These are phyloP conservation scores for Tetrahymena malaccensis DNA, from an alignment of 73 alveolate species.

Conservation along the genomic window DNA sequence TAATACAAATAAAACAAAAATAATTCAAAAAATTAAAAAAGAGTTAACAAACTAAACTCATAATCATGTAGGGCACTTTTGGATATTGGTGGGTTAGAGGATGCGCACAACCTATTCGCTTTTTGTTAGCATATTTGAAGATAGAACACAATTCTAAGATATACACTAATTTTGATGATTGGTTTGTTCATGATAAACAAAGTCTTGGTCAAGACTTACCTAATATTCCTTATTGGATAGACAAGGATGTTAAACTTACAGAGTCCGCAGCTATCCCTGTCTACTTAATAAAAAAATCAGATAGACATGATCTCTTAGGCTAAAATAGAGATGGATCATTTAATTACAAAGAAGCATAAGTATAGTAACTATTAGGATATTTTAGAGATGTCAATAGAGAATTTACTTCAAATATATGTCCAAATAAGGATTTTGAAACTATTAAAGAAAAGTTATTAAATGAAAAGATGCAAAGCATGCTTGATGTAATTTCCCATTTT, in stretches of 20 bases:
- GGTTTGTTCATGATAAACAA: not conserved
- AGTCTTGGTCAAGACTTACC: not conserved
- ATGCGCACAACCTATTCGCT: not conserved
- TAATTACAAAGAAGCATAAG: not conserved
- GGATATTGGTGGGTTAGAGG: conserved; percentile 5
- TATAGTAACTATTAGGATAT: not conserved
- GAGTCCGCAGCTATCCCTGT: not conserved
- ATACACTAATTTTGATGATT: not conserved
- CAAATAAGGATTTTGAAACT: not conserved
- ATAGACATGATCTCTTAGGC: not conserved
- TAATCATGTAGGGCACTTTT: not conserved
- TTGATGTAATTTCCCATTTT: not conserved
- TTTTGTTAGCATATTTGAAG: not conserved
- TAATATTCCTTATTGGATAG: not conserved
- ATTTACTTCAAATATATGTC: not conserved
- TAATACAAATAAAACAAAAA: too few relatives aligned
- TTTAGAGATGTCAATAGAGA: not conserved
- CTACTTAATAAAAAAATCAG: not conserved
- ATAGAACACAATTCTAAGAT: not conserved
- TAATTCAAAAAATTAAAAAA: too few relatives aligned
- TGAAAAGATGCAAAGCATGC: not conserved
- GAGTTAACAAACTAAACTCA: too few relatives aligned
- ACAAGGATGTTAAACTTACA: not conserved
- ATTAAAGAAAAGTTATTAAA: not conserved
- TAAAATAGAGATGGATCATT: not conserved